Base-by-base conservation (phyloP, 129 eudicot genomes). In the Sambucus nigra region DNA sequence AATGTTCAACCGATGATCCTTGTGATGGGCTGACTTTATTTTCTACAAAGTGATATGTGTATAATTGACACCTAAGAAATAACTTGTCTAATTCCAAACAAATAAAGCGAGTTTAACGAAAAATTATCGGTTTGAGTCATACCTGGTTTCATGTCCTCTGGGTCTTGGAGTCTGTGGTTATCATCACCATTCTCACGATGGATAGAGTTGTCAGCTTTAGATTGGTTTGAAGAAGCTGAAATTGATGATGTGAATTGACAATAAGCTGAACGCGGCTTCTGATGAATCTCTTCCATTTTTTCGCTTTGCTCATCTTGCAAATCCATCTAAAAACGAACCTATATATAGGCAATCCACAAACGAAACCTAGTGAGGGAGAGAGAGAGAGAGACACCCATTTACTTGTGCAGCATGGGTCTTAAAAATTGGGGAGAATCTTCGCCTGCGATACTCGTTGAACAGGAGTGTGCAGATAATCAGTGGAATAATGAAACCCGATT, bases 301-400 rank as follows among this genome's bases (percentile, higher is more conserved):
- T 80, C 84, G n/a, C 62, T 31, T 22, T 73, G 78, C 71, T 82
- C 96, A 51, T 92, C 96, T 49, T 74, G 63, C 21, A 85, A 82
- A 61, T 92, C 99, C 99, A 92, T 79, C 29, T 92, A 96, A 53
- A 86, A 80, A 20, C 82, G 71, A 57, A 70, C 73, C 99, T 92
- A 68, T 58, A 35, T 15, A 12, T 7, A 63, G 17, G 44, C 52
- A 63, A 45, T 52, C 42, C 47, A 55, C 53, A 27, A 17, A 55
- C 51, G 25, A 32, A 19, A 12, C 16, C 19, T 4, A 46, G 24
- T 33, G n/a, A n/a, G n/a, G n/a, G n/a, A n/a, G n/a, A n/a, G 55
- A 55, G 49, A 28, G 25, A 48, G 6, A 52, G 10, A 2, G 47
- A 27, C 32, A 31, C 15, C 50, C 22, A 27, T 24, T 40, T 86